Conservation (phyloP, 352 stramenopile species). For the Phytophthora pini region DNA sequence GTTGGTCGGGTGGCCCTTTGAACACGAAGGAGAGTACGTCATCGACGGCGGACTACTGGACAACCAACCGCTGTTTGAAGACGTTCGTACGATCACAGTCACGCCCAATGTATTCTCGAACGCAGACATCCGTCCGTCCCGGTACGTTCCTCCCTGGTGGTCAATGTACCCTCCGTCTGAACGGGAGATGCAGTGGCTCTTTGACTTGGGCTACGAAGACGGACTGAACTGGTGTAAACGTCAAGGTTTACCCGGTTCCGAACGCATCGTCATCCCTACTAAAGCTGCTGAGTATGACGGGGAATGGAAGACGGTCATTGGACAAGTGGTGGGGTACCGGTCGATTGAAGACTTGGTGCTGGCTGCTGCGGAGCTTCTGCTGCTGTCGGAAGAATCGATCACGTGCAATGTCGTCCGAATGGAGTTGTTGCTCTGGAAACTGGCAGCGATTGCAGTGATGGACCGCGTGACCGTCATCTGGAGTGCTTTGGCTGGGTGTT, state of each 20-base stretch:
- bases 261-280: slow-evolving; percentile 37
- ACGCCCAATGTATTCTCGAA: slow-evolving; percentile 39
- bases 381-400: slow-evolving; percentile 26
- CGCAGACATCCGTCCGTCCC: slow-evolving; percentile 68
- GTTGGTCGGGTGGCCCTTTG: slow-evolving; percentile 60
- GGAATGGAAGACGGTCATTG: slow-evolving; percentile 37
- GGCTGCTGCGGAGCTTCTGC: slow-evolving; percentile 11
- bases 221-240: slow-evolving; percentile 41
- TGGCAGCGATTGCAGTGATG: slow-evolving; percentile 23
- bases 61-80: slow-evolving; percentile 55
- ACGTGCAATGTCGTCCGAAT: slow-evolving; percentile 21
- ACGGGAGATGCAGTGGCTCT: slow-evolving; percentile 64
- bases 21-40: slow-evolving; percentile 60
- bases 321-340: slow-evolving; percentile 35
- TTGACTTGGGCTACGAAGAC: slow-evolving; percentile 58
- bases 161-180: slow-evolving; percentile 59
- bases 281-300: slow-evolving; percentile 30
- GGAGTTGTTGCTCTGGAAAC: slow-evolving; percentile 33
- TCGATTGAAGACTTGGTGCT: slow-evolving; percentile 32
- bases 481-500: slow-evolving; percentile 4
- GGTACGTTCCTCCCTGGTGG: slow-evolving; percentile 71
- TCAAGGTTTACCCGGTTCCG: slow-evolving; percentile 16
- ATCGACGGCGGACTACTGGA: slow-evolving; percentile 66
- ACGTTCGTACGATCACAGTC: slow-evolving; percentile 41
- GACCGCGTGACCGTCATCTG: slow-evolving; percentile 29